Evolutionary conservation across 352 stramenopile genomes (phyloP).

Genomic region (Phytophthora kernoviae): DNA sequence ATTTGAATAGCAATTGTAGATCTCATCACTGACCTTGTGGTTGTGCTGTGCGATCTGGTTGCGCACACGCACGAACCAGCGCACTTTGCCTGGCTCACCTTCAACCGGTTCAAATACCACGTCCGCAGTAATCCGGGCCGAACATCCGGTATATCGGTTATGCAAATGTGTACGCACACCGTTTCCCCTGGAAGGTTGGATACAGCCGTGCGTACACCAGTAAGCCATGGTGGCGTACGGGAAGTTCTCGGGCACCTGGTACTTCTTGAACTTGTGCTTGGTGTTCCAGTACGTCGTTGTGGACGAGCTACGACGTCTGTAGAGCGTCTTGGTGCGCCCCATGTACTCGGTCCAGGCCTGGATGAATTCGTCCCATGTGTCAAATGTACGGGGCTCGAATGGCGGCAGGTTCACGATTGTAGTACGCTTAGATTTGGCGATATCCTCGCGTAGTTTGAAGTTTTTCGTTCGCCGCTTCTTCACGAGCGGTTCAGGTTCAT

Average conservation of each 20-base stretch:
- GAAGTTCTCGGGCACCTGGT: constrained; percentile 68
- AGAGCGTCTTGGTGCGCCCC: constrained; percentile 75
- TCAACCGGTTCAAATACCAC: constrained; percentile 65
- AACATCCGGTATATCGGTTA: constrained; percentile 82
- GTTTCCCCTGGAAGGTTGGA: constrained; percentile 72
- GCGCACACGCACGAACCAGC: constrained; percentile 76
- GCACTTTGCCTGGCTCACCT: constrained; percentile 43
- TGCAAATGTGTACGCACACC: constrained; percentile 78
- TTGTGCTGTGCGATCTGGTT: constrained; percentile 86
- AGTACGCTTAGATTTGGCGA: constrained; percentile 55
- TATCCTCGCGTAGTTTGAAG: constrained; percentile 76
- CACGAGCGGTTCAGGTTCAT: constrained; percentile 35
- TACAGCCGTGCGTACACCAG: constrained; percentile 85
- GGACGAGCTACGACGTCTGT: constrained; percentile 70
- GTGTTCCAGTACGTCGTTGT: constrained; percentile 78
- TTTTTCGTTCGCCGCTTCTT: constrained; percentile 88
- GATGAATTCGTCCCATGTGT: constrained; percentile 71
- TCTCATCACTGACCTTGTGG: constrained; percentile 77
- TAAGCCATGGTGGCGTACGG: constrained; percentile 86
- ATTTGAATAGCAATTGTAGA: constrained; percentile 80
- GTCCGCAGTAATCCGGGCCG: constrained; percentile 71
- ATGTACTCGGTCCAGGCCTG: constrained; percentile 71
- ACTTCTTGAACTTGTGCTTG: constrained; percentile 78
- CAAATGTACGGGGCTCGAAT: constrained; percentile 63
- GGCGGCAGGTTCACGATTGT: constrained; percentile 49